phyloP scores from a whole-genome alignment of 371 early-diverging fungal genomes.

The Mucor ambiguus region DNA sequence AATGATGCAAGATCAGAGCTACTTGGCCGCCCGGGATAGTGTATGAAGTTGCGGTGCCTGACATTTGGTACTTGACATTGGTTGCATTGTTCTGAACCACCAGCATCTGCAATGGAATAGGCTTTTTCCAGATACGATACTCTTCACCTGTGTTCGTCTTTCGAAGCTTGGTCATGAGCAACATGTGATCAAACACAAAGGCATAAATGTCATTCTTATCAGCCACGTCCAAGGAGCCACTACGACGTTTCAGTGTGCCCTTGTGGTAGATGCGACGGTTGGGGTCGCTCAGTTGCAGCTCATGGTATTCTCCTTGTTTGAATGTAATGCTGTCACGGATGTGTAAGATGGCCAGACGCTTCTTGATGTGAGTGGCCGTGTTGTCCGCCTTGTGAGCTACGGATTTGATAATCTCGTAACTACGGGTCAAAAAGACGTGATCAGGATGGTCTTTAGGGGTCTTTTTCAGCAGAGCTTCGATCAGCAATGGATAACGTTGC shows the following conservation, averaged over 20 bases:
- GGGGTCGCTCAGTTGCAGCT: conserved; percentile 72
- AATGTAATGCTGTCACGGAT: conserved; percentile 49
- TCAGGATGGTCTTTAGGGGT: conserved; percentile 87
- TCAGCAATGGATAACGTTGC: conserved; percentile 87
- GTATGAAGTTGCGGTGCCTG: conserved; percentile 12
- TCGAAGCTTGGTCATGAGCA: conserved; percentile 78
- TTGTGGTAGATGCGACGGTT: conserved; percentile 76
- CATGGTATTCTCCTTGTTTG: conserved; percentile 57
- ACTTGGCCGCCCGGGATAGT: conserved; percentile 7
- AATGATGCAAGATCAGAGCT: conserved; percentile 38
- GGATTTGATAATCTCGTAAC: conserved; percentile 57
- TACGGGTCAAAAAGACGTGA: conserved; percentile 72
- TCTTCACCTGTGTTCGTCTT: conserved; percentile 54
- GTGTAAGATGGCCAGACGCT: conserved; percentile 37
- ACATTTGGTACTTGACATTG: conserved; percentile 3
- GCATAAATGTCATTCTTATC: conserved; percentile 74
- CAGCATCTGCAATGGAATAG: conserved; percentile 67
- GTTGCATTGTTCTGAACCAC: conserved; percentile 36
- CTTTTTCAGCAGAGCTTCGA: conserved; percentile 83
- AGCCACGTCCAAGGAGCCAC: conserved; percentile 64
- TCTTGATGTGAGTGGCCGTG: conserved; percentile 27
- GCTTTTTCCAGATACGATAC: conserved; percentile 68
- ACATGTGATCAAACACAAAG: conserved; percentile 88
- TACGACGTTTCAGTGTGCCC: conserved; percentile 75
- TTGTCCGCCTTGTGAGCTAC: conserved; percentile 47